A percentile compares a stretch with the other conserved stretches of the same genome.
phyloP scores from a whole-genome alignment of 1,139 yeast species.

The Debaryomycetaceae sp. region DNA sequence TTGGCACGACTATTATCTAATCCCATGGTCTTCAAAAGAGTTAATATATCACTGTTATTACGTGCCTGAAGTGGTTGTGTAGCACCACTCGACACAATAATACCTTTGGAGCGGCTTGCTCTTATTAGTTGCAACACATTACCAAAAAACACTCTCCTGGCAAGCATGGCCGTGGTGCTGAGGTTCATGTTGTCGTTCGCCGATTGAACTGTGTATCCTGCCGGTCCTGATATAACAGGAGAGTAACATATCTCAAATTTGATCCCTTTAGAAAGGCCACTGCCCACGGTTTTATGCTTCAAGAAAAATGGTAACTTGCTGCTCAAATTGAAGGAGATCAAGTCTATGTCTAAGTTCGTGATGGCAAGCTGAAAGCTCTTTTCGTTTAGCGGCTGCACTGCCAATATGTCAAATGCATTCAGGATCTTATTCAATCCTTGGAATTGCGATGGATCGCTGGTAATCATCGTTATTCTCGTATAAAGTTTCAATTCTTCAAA shows the following conservation, averaged over 20 bases:
- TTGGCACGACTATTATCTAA: conserved; percentile 60
- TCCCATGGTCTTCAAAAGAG: conserved; percentile 67
- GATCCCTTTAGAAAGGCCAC: conserved; percentile 80
- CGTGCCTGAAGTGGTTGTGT: conserved; percentile 55
- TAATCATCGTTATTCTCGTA: conserved; percentile 68
- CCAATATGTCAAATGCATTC: conserved; percentile 69
- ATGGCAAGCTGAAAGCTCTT: conserved; percentile 74
- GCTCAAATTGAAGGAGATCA: conserved; percentile 69
- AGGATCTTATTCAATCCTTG: conserved; percentile 65
- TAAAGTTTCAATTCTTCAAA: conserved; percentile 49
- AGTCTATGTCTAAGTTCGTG: conserved; percentile 69
- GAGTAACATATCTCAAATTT: conserved; percentile 76
- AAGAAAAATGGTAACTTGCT: conserved; percentile 70
- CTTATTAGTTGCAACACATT: conserved; percentile 77
- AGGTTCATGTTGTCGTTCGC: conserved; percentile 14
- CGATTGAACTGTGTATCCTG: conserved; percentile 23
- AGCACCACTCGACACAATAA: conserved; percentile 79
- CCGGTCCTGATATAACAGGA: conserved; percentile 45
- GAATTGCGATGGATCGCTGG: conserved; percentile 76
- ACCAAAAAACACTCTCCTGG: conserved; percentile 59
- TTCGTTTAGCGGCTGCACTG: conserved; percentile 79
- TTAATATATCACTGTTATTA: conserved; percentile 64
- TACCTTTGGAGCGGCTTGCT: conserved; percentile 76
- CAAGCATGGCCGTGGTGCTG: conserved; percentile 18
- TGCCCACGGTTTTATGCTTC: conserved; percentile 79